phyloP scores from a whole-genome alignment of 768 basidiomycete species.

The Boletus coccyginus region DNA sequence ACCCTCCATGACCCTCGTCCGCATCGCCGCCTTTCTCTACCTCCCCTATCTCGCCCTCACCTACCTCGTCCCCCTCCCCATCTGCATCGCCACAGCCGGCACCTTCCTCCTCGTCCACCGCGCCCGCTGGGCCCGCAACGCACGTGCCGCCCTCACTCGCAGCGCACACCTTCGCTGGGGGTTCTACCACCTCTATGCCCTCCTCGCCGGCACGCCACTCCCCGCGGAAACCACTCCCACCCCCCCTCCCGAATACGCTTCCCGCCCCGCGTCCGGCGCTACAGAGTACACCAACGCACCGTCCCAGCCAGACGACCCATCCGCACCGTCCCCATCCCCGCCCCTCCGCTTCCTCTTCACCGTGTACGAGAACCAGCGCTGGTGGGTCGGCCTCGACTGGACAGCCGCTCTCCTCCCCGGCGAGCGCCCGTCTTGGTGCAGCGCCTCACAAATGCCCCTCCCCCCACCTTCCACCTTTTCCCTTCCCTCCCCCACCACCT shows the following conservation, averaged over 20 bases:
- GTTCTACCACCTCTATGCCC: constrained; percentile 48
- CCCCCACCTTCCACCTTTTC: constrained; percentile 68
- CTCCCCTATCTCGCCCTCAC: constrained; percentile 67
- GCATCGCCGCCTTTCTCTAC: constrained; percentile 54
- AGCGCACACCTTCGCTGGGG: constrained; percentile 70
- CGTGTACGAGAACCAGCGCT: constrained; percentile 92
- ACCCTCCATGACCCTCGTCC: constrained; percentile 42
- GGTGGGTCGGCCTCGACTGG: constrained; percentile 99
- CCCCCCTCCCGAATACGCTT: constrained; percentile 32
- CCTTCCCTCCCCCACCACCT: constrained; percentile 59
- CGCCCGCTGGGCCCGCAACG: constrained; percentile 62
- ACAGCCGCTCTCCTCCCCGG: constrained; percentile 87
- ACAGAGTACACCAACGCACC: constrained; percentile 17
- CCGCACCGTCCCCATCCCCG: constrained; percentile 22
- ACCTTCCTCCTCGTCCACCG: constrained; percentile 58
- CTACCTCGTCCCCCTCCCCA: constrained; percentile 56
- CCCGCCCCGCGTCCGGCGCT: constrained; percentile 22
- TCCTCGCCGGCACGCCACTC: constrained; percentile 54
- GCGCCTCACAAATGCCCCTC: constrained; percentile 53
- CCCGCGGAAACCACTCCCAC: constrained; percentile 35
- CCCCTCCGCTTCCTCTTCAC: constrained; percentile 78
- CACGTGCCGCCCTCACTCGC: constrained; percentile 55
- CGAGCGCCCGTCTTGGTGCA: constrained; percentile 89
- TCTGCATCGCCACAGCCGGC: constrained; percentile 59
- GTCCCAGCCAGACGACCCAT: constrained; percentile 12